phyloP scores from a whole-genome alignment of 352 stramenopile genomes.

The Globisporangium canariense region DNA sequence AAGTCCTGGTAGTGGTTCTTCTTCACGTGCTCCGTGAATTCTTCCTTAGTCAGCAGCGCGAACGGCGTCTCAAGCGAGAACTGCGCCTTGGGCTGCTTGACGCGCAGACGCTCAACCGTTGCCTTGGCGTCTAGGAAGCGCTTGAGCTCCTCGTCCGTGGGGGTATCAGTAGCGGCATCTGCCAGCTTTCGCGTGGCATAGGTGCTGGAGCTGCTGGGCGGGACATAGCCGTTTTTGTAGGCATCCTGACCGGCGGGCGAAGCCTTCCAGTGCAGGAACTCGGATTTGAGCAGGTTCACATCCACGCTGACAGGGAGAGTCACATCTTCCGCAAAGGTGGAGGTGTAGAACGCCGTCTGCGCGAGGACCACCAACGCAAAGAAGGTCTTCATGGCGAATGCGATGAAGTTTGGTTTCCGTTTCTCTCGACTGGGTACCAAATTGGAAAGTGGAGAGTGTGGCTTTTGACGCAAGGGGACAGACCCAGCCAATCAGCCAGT shows the following conservation, averaged over 20 bases:
- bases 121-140: constrained; percentile 11
- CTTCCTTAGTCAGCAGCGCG: constrained; percentile 56
- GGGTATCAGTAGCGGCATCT: neutral
- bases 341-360: neutral
- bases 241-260: constrained; percentile 11
- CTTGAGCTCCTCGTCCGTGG: constrained; percentile 11
- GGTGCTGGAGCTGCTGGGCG: neutral
- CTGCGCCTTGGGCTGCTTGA: constrained; percentile 41
- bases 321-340: neutral
- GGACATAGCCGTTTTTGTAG: constrained; percentile 6
- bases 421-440: neutral
- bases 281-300: neutral
- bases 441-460: neutral
- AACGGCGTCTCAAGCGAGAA: constrained; percentile 69
- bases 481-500: no score
- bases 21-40: constrained; percentile 49
- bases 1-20: constrained; percentile 10
- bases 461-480: no score
- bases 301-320: neutral
- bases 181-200: neutral
- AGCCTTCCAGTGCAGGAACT: constrained; percentile 14
- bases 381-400: neutral
- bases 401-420: neutral
- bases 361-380: neutral
- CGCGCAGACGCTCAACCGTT: constrained; percentile 34